phyloP scores from a whole-genome alignment of 352 stramenopile genomes.

The Phytopythium vexans region DNA sequence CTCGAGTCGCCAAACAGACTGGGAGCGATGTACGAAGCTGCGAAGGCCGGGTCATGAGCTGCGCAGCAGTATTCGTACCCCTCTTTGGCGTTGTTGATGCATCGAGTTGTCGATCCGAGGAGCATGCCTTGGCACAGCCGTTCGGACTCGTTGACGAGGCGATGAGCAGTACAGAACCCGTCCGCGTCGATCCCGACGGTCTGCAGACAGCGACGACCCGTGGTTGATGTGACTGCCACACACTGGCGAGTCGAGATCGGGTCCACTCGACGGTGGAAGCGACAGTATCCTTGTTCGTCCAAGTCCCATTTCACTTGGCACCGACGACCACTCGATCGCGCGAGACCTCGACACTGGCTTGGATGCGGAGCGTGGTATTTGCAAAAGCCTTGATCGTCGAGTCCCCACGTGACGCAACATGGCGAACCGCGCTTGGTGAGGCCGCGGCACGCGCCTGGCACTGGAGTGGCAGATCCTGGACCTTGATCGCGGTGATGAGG shows the following conservation, averaged over 20 bases:
- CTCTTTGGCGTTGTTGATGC: constrained; percentile 13
- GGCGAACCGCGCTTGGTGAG: constrained; percentile 17
- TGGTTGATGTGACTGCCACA: neutral
- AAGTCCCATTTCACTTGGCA: constrained; percentile 29
- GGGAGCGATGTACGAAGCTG: constrained; percentile 19
- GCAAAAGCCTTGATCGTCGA: constrained; percentile 22
- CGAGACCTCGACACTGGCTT: constrained; percentile 19
- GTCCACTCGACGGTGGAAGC: constrained; percentile 15
- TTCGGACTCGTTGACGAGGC: neutral
- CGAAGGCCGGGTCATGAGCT: constrained; percentile 22
- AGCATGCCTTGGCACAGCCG: constrained; percentile 16
- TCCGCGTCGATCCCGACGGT: constrained; percentile 21
- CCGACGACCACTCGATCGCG: constrained; percentile 18
- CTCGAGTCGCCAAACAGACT: constrained; percentile 24
- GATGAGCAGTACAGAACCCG: constrained; percentile 25
- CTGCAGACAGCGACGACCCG: constrained; percentile 13
- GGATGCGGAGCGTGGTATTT: constrained; percentile 24
- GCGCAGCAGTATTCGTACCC: constrained; percentile 37
- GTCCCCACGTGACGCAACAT: constrained; percentile 20
- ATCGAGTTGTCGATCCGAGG: constrained; percentile 5
- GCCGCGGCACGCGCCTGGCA: constrained; percentile 9
- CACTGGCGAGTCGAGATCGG: neutral
- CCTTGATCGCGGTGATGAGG: constrained; percentile 11
- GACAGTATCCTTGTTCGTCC: constrained; percentile 23
- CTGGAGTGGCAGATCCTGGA: neutral